These are phyloP conservation scores for Acanthamoeba healyi DNA, from an alignment of 208 protist genomes.

Conservation along the genomic window DNA sequence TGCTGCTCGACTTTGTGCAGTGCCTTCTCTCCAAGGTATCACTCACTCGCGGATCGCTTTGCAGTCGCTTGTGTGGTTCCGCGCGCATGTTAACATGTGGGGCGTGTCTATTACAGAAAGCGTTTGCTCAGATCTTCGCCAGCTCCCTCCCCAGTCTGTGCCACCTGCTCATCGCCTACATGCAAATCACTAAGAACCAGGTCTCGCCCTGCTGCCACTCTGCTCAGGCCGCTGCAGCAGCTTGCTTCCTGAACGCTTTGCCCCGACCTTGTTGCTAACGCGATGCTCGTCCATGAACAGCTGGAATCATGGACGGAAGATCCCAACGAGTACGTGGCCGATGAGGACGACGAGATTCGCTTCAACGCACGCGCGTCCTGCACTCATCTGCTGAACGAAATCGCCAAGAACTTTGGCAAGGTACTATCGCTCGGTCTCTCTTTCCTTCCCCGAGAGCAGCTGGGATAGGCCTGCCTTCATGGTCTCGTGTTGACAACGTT, in stretches of 20 bases:
- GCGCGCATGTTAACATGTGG: background rate
- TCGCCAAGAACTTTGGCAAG: background rate
- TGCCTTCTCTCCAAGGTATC: constrained; percentile 23
- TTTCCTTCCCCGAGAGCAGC: background rate
- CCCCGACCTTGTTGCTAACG: background rate
- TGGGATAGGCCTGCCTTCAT: background rate
- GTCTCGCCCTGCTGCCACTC: background rate
- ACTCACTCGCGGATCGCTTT: background rate
- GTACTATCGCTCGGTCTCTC: background rate
- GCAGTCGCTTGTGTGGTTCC: background rate
- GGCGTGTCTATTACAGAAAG: background rate
- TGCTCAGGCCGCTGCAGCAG: background rate
- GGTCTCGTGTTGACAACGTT: background rate
- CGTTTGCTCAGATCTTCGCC: constrained; percentile 33
- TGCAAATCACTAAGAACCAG: constrained; percentile 65
- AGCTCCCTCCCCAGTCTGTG: background rate
- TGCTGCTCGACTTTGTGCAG: constrained; percentile 60
- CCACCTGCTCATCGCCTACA: constrained; percentile 38
- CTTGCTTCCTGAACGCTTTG: background rate
- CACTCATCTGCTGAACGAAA: constrained; percentile 14
- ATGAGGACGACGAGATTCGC: constrained; percentile 68
- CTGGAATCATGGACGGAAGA: constrained; percentile 13
- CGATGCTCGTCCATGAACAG: background rate
- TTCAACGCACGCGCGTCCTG: constrained; percentile 63
- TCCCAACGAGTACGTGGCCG: constrained; percentile 71